These are phyloP conservation scores for Candida bentonensis DNA, from an alignment of 805 yeast species.

Conservation along the genomic window DNA sequence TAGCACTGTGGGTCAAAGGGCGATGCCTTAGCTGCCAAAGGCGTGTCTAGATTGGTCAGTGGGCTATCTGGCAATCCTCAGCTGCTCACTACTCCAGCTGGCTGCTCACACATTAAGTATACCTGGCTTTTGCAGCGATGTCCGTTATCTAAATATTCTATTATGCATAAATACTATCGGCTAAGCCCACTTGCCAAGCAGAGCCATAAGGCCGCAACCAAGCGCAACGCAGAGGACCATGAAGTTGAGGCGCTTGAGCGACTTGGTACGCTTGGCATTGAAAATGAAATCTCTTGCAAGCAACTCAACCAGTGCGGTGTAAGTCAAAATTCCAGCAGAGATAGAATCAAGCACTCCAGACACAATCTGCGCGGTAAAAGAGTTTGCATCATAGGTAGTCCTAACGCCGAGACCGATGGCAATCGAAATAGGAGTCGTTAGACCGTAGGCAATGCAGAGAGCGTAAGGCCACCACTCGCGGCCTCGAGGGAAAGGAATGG, in stretches of 20 bases:
- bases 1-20: no score
- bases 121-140: no score
- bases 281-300: constrained; percentile 60
- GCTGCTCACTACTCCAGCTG: no score
- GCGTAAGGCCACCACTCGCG: constrained; percentile 38
- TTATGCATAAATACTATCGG: no score
- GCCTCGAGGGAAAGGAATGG: constrained; percentile 38
- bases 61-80: no score
- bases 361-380: constrained; percentile 39
- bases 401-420: constrained; percentile 70
- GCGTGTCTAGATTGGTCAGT: no score
- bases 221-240: constrained; percentile 30
- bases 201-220: constrained; percentile 62
- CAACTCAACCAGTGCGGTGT: constrained; percentile 62
- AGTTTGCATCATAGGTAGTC: constrained; percentile 37
- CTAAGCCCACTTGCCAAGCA: constrained; percentile 65
- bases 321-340: constrained; percentile 58
- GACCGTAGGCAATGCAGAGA: constrained; percentile 34
- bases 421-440: constrained; percentile 55
- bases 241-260: constrained; percentile 27
- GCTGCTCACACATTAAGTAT: no score
- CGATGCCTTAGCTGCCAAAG: no score
- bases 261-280: constrained; percentile 27
- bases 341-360: constrained; percentile 56
- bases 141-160: no score